Base-by-base conservation (phyloP, 2,329 filamentous ascomycete species). In the Podosphaera fusca region DNA sequence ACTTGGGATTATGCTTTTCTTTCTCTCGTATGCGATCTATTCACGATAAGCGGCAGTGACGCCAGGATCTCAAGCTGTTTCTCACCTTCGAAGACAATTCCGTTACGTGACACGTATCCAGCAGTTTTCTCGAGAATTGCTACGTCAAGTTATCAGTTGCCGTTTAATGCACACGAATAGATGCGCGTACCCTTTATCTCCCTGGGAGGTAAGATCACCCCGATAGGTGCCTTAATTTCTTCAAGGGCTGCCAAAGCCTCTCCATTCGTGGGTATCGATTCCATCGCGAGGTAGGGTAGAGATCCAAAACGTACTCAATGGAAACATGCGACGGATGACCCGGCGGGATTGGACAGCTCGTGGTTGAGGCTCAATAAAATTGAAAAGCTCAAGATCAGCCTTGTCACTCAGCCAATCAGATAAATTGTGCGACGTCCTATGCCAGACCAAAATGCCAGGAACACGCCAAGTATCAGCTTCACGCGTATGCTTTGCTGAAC, bases 101-200 rank as follows among this genome's bases (percentile, higher is more conserved):
- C 80, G 64, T 81, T 81, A 61, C 80, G 73, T 62, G 82, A 82
- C 58, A 95, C 86, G 68, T 94, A 96, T 52, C 88, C 88, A 56
- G 92, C 90, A 10, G 90, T 95, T 73, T 94, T 96, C 70, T 95
- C 89, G 66, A 98, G 81, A 63, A 90, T 78, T 29, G 75, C 75
- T 75, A 59, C 53, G 55, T 14, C 9, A 45, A 47, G 60, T 67
- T 63, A 68, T 63, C 57, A 60, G 50, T 54, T 56, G 46, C 8
- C 21, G 34, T 21, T 70, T 68, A 75, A 74, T 53, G 12, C 35
- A 2, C 35, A 47, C 31, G 31, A 49, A 47, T 14, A 36, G 38
- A 36, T 56, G 9, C 29, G 29, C 30, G 59, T 63, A 74, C 75
- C 75, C 74, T 88, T 82, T 66, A 95, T 88, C 67, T 89, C 85